phyloP scores from a whole-genome alignment of 768 basidiomycete species.

The Hortiboletus flavorubellus region DNA sequence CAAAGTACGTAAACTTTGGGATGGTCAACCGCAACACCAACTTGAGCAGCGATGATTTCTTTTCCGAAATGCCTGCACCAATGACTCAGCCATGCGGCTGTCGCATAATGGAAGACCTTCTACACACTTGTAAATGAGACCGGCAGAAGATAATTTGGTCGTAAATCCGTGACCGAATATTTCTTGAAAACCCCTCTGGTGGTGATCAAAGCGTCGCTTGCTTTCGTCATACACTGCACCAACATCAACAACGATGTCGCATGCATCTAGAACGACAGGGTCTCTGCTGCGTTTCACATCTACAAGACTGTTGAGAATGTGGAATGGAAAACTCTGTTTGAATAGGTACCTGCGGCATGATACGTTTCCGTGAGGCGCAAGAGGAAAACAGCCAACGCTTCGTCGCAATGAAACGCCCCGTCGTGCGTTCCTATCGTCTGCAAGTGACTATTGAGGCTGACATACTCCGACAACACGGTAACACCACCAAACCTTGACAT shows the following conservation, averaged over 20 bases:
- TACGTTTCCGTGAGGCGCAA: slow-evolving; percentile 75
- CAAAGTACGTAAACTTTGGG: slow-evolving; percentile 70
- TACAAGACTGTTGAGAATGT: slow-evolving; percentile 22
- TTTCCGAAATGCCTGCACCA: slow-evolving; percentile 76
- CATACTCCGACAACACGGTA: neutral
- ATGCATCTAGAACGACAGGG: slow-evolving; percentile 64
- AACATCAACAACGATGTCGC: slow-evolving; percentile 96
- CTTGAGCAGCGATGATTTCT: slow-evolving; percentile 70
- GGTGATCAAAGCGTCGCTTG: slow-evolving; percentile 87
- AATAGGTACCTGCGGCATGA: slow-evolving; percentile 61
- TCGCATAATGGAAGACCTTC: neutral
- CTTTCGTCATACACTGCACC: slow-evolving; percentile 86
- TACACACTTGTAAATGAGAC: slow-evolving; percentile 90
- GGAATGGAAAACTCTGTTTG: neutral
- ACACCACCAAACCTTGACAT: slow-evolving; percentile 33
- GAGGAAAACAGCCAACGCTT: slow-evolving; percentile 91
- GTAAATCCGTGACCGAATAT: slow-evolving; percentile 84
- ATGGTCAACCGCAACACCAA: slow-evolving; percentile 50
- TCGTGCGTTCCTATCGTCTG: slow-evolving; percentile 92
- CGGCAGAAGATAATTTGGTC: slow-evolving; percentile 91
- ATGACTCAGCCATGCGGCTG: slow-evolving; percentile 2
- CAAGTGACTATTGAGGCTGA: neutral
- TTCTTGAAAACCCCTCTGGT: slow-evolving; percentile 90
- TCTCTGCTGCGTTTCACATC: slow-evolving; percentile 74
- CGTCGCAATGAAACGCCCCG: slow-evolving; percentile 96